phyloP scores from a whole-genome alignment of 306 rosid genomes.

The Morella rubra region DNA sequence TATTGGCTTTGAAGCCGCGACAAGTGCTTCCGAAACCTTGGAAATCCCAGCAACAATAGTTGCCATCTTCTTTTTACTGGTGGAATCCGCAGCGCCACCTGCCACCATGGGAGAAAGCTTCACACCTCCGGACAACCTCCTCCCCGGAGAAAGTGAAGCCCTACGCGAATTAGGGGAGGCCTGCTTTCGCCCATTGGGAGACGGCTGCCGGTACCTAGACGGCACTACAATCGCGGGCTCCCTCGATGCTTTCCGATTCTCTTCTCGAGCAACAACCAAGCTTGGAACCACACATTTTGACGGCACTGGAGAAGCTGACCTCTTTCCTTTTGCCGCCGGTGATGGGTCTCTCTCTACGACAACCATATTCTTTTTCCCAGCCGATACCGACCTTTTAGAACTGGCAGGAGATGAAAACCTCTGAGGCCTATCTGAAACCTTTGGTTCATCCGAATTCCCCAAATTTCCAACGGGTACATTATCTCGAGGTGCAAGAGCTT shows the following conservation, averaged over 20 bases:
- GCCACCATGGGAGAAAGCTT: constrained; percentile 61
- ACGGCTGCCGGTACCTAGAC: constrained; percentile 88
- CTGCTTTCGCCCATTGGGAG: constrained; percentile 75
- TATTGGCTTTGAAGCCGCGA: constrained; percentile 57
- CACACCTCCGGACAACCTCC: constrained; percentile 69
- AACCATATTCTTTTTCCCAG: constrained; percentile 43
- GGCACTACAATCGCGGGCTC: constrained; percentile 90
- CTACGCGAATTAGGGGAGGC: constrained; percentile 73
- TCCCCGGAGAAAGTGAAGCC: constrained; percentile 79
- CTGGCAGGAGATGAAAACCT: constrained; percentile 86
- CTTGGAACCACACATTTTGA: constrained; percentile 93
- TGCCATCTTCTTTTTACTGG: constrained; percentile 69
- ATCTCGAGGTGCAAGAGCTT: constrained; percentile 70
- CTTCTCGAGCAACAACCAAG: constrained; percentile 68
- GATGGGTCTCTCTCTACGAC: constrained; percentile 76
- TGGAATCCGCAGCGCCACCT: constrained; percentile 44
- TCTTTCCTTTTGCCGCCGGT: constrained; percentile 66
- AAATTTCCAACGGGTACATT: constrained; percentile 36
- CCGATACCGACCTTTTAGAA: constrained; percentile 58
- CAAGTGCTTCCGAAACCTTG: constrained; percentile 66
- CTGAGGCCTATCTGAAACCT: constrained; percentile 39
- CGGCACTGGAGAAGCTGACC: constrained; percentile 89
- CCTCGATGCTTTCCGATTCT: constrained; percentile 51
- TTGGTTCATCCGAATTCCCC: constrained; percentile 32
- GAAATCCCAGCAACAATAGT: constrained; percentile 63